phyloP scores from a whole-genome alignment of 2,329 filamentous ascomycete genomes.

The Apiospora aurea region DNA sequence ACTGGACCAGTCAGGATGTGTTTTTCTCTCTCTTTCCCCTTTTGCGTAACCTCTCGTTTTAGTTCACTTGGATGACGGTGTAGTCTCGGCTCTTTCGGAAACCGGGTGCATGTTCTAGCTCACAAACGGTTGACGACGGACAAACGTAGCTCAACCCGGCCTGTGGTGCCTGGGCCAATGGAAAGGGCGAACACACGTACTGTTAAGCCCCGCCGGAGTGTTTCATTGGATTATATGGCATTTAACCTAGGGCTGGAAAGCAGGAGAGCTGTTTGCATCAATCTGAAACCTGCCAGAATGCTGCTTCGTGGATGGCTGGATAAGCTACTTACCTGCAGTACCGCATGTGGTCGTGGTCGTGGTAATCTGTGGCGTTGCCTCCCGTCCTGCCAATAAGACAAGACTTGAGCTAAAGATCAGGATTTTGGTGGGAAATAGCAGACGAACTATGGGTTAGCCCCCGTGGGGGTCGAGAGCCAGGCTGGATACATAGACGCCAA shows the following conservation, averaged over 20 bases:
- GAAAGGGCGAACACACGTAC: neutral
- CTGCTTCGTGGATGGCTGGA: neutral
- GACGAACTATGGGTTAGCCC: conserved; percentile 18
- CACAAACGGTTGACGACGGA: conserved; percentile 12
- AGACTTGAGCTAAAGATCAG: neutral
- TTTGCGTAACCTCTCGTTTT: neutral
- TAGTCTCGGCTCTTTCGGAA: conserved; percentile 11
- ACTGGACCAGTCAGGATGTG: neutral
- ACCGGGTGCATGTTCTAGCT: neutral
- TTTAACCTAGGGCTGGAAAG: too few relatives aligned
- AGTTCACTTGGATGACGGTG: neutral
- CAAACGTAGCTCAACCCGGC: conserved; percentile 2
- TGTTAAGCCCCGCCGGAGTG: neutral
- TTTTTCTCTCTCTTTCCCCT: neutral
- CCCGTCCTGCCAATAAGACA: neutral
- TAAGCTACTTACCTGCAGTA: neutral
- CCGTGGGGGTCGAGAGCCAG: conserved; percentile 3
- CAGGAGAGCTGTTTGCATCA: neutral
- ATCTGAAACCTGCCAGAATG: conserved; percentile 19
- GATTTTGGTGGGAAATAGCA: conserved; percentile 2
- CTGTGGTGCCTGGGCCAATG: neutral
- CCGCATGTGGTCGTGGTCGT: too few relatives aligned
- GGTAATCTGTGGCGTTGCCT: neutral
- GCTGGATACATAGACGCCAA: neutral
- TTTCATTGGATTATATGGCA: neutral